Conservation (phyloP, 805 yeast genomes). For the Kurtzmaniella cleridarum region DNA sequence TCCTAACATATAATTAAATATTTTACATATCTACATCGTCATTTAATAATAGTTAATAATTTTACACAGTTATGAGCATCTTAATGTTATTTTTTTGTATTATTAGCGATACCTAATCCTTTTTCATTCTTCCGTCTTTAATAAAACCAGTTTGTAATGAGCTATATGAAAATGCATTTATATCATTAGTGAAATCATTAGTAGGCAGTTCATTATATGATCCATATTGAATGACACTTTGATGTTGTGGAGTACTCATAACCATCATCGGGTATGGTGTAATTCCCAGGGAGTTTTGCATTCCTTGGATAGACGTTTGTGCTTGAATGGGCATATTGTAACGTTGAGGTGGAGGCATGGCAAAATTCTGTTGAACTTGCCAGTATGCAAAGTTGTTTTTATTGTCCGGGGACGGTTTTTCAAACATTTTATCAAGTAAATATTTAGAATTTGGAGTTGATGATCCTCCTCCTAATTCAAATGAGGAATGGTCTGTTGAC, state of each 20-base stretch:
- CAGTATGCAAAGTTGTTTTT: conserved; percentile 7
- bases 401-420: conserved; percentile 30
- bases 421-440: conserved; percentile 34
- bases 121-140: conserved; percentile 5
- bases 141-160: conserved; percentile 3
- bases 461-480: conserved; percentile 32
- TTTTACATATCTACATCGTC: conserved; percentile 5
- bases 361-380: conserved; percentile 12
- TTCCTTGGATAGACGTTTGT: conserved; percentile 1
- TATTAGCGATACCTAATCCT: neutral
- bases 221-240: conserved; percentile 16
- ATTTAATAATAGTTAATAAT: too few species aligned
- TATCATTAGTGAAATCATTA: conserved; percentile 1
- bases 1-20: conserved; percentile 43
- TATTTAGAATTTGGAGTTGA: conserved; percentile 38
- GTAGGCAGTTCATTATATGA: conserved; percentile 7
- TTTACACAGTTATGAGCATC: neutral
- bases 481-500: conserved; percentile 36
- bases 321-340: conserved; percentile 1
- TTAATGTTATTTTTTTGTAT: neutral
- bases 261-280: conserved; percentile 39
- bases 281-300: conserved; percentile 4
- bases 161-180: conserved; percentile 9
- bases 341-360: conserved; percentile 10
- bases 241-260: conserved; percentile 43